Evolutionary conservation across 257 asterid genomes (phyloP), one percentile per base, ranked within the genome.

Genomic region (Gentiana dahurica): DNA sequence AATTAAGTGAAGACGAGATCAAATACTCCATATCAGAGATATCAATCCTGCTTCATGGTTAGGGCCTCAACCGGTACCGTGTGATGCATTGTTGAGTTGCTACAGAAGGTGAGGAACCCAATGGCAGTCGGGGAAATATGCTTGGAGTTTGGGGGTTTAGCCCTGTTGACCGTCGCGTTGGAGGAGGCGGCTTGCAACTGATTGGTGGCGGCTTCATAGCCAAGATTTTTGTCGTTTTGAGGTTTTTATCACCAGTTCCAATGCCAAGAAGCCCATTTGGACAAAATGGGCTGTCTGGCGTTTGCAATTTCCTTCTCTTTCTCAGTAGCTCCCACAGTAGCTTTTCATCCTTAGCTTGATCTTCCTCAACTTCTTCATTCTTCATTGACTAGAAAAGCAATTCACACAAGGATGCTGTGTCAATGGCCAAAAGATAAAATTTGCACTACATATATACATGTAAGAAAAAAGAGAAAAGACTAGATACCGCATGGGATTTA

Each of bases 271-370:
- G 77, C 70, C 71, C 72, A 34, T 64, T 68, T 34, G 79, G 62
- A 57, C 75, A 81, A 46, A 59, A 44, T 59, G 84, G 84, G 61
- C 82, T 68, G 47, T 67, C 72, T 38, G 82, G 66, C 32, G 15
- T 55, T 53, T 62, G 73, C 52, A 70, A 51, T 64, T 79, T 79
- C 79, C 89, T 76, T 67, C 72, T 84, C 70, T 65, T 78, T 58
- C 74, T 72, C 54, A 81, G 86, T 8, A 81, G 58, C 39, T 81
- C 81, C 95, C 88, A 77, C 41, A 79, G 45, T 56, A 77, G 62
- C 63, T 52, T 71, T 33, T 81, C 88, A 36, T 74, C 88, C 67
- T 73, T 76, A 11, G 73, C 70, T 49, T 68, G 80, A 76, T 79
- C 81, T 51, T 64, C 73, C 51, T 68, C 72, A 54, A 33, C 53